phyloP scores from a whole-genome alignment of 1,284 basidiomycete genomes.

The Apiotrichum porosum region DNA sequence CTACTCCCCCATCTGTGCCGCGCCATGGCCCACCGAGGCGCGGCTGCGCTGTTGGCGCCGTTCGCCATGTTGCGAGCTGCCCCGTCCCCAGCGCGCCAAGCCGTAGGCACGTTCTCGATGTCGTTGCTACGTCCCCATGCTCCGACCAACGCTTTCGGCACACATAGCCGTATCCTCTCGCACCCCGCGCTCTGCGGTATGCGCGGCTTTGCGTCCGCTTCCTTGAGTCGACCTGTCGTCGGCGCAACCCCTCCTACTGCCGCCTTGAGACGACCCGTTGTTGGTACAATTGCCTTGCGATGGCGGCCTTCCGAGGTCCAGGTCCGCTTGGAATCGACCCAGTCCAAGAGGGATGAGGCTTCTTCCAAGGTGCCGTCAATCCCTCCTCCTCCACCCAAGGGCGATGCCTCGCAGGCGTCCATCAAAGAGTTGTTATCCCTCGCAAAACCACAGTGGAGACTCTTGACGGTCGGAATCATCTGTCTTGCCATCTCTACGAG shows the following conservation, averaged over 20 bases:
- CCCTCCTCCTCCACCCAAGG: slow-evolving; percentile 8
- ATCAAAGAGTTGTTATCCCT: slow-evolving; percentile 38
- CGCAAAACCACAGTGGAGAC: slow-evolving; percentile 43
- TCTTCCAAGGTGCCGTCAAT: neutral
- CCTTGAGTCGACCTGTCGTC: neutral
- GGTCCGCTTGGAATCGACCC: slow-evolving; percentile 19
- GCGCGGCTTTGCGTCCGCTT: neutral
- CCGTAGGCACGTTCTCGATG: neutral
- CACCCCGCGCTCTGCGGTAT: neutral
- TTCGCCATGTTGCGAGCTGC: neutral
- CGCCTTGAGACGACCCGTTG: too few relatives aligned
- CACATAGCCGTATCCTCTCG: neutral
- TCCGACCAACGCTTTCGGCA: neutral
- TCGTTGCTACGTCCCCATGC: neutral
- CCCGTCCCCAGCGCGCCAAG: neutral
- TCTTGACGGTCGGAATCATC: slow-evolving; percentile 34
- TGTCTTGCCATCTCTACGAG: slow-evolving; percentile 40
- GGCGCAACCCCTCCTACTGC: neutral
- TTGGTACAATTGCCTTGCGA: too few relatives aligned
- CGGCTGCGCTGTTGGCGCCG: slow-evolving; percentile 7
- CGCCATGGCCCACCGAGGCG: slow-evolving; percentile 16
- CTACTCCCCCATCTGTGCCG: neutral
- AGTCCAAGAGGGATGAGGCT: slow-evolving; percentile 4
- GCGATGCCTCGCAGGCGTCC: slow-evolving; percentile 38
- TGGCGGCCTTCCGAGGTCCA: too few relatives aligned